These are phyloP conservation scores for Pestalotiopsis sp. DNA, from an alignment of 2,329 filamentous ascomycete species.

Conservation along the genomic window DNA sequence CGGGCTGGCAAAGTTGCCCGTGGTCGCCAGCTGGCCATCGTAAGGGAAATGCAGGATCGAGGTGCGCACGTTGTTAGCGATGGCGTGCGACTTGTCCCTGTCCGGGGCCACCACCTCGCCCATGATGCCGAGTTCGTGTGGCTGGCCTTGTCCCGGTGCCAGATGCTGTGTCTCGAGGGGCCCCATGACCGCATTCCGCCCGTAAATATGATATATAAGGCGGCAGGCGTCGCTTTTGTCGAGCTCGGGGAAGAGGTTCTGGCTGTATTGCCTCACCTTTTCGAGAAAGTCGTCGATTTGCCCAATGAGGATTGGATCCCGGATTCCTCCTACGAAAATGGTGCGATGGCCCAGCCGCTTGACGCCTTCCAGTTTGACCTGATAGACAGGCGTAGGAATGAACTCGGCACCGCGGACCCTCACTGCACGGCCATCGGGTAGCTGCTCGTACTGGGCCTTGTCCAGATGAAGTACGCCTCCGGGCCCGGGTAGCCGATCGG, in stretches of 20 bases:
- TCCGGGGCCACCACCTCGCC: slow-evolving; percentile 37
- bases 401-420: slow-evolving; percentile 33
- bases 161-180: slow-evolving; percentile 21
- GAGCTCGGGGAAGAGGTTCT: slow-evolving; percentile 14
- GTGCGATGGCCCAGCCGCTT: slow-evolving; percentile 35
- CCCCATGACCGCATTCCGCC: slow-evolving; percentile 32
- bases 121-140: slow-evolving; percentile 35
- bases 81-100: slow-evolving; percentile 27
- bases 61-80: slow-evolving; percentile 16
- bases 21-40: slow-evolving; percentile 36
- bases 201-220: slow-evolving; percentile 34
- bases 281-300: slow-evolving; percentile 32
- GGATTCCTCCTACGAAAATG: slow-evolving; percentile 38
- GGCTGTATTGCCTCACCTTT: slow-evolving; percentile 24
- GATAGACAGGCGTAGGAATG: slow-evolving; percentile 28
- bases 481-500: slow-evolving; percentile 41
- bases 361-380: slow-evolving; percentile 42
- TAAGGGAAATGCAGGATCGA: slow-evolving; percentile 35
- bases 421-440: slow-evolving; percentile 31
- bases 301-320: slow-evolving; percentile 39
- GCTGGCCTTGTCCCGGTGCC: background rate
- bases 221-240: slow-evolving; percentile 13
- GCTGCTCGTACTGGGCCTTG: slow-evolving; percentile 33
- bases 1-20: slow-evolving; percentile 38
- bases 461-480: slow-evolving; percentile 40